Evolutionary conservation across 306 rosid species (phyloP), one percentile per base, ranked within the genome.

Genomic region (Astragalus membranaceus): DNA sequence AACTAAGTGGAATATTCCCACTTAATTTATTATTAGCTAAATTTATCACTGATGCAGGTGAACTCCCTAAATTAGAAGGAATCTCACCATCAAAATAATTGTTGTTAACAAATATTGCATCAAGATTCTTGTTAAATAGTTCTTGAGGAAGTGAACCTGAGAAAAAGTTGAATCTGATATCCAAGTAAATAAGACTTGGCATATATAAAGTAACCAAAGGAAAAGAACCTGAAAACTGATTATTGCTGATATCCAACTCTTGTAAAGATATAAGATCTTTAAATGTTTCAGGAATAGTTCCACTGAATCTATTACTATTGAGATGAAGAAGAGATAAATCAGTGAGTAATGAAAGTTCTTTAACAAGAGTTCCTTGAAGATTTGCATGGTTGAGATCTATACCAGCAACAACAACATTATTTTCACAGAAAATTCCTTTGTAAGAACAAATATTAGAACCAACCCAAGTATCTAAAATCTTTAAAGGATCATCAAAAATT

Each of bases 371-470:
- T 67, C 99, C 99, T 80, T 77, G 52, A 54, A 94, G 96, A 79
- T 89, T 84, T 50, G 95, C 99, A 73, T 91, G 97, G 80, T 94
- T 94, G 76, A 94, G 97, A 86, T 94, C 97, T 81, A 91, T 91
- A 49, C 92, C 97, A 5, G 86, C 90, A 20, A 94, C 83, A 36
- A 69, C 78, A 59, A 78, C 80, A 63, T 80, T 72, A 17, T 79
- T 80, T 33, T 87, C 75, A 80, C 99, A 94, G 70, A 94, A 94
- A 4, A 91, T 87, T 47, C 99, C 99, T 83, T 73, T 80, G 82
- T 94, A 94, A 60, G 97, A 78, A 83, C 99, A 94, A 39, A 94
- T 95, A 65, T 91, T 79, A 12, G 89, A 30, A 56, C 99, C 95
- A 60, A 70, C 83, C 99, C 99, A 94, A 47, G 82, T 67, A 10